Base-by-base conservation (phyloP, 768 basidiomycete species). In the Rhizopogon vinicolor region DNA sequence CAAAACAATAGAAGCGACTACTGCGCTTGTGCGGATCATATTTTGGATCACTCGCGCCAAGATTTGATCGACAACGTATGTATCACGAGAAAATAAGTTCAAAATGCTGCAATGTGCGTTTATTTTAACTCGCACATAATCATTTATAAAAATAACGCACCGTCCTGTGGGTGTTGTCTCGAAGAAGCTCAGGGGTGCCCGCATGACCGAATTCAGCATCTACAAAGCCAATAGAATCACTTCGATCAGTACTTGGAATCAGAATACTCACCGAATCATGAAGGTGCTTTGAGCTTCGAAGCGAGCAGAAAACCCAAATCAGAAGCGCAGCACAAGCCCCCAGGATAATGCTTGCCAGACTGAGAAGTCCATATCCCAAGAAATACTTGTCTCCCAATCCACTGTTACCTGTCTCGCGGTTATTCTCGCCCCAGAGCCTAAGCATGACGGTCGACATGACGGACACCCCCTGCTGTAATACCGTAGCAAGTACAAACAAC, bases 11-110 rank as follows among this genome's bases (percentile, higher is more conserved):
- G 81, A 84, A 7, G 78, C 70, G 37, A 82, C 83, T 8, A 73
- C 68, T 16, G 83, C 79, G 8, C 79, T 67, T 0, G 89, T 95
- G 33, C 90, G 79, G 64, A 84, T 78, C 52, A 92, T 72, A 51
- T 78, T 79, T 66, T 86, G 83, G 42, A 95, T 84, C 18, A 75
- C 87, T 31, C 88, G 78, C 5, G 84, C 85, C 19, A 97, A 80
- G 8, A 92, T 74, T 64, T 92, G 87, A 72, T 97, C 94, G 16
- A 96, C 81, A 29, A 89, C 87, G 63, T 90, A 91, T 14, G 81
- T 84, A 62, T 98, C 96, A 2, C 93, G 84, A 3, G 91, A 91
- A 71, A 98, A 98, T 28, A 97, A 69, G 69, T 97, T 98, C 51
- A 98, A 67, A 52, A 95, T 88, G 8, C 93, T 90, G 53, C 1